phyloP scores from a whole-genome alignment of 805 yeast species.

The Myxozyma lipomycoides region DNA sequence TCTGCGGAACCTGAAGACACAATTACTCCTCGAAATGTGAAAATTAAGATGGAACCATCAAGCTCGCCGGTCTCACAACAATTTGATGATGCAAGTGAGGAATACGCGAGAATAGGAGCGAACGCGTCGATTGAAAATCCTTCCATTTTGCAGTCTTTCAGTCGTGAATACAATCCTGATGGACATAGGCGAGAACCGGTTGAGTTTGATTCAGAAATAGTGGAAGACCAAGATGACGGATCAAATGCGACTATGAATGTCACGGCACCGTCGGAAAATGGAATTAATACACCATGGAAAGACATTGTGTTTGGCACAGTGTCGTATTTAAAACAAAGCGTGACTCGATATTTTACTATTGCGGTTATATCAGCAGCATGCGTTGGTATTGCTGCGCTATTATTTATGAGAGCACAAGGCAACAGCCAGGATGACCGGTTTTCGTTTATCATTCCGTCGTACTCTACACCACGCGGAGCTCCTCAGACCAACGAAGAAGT shows the following conservation, averaged over 20 bases:
- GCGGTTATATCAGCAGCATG: not conserved
- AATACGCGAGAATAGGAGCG: not conserved
- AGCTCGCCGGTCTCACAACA: not conserved
- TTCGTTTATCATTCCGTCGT: conserved; percentile 1
- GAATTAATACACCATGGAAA: not conserved
- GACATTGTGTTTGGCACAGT: not conserved
- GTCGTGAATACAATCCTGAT: not conserved
- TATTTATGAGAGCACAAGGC: not conserved
- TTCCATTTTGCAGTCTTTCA: not conserved
- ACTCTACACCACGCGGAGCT: conserved; percentile 3
- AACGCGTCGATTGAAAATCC: not conserved
- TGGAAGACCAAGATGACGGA: not conserved
- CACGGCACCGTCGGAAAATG: not conserved
- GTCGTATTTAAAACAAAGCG: not conserved
- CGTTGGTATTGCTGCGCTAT: not conserved
- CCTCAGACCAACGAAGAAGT: conserved; percentile 14
- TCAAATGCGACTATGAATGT: not conserved
- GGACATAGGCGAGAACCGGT: not conserved
- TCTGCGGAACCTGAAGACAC: not conserved
- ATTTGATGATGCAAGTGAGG: not conserved
- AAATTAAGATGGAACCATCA: no score
- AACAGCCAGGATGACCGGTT: not conserved
- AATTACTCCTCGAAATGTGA: no score
- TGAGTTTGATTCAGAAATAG: not conserved
- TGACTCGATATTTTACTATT: not conserved